Evolutionary conservation across 768 basidiomycete genomes (phyloP), one percentile per base, ranked within the genome.

Genomic region (Serendipita sp.): DNA sequence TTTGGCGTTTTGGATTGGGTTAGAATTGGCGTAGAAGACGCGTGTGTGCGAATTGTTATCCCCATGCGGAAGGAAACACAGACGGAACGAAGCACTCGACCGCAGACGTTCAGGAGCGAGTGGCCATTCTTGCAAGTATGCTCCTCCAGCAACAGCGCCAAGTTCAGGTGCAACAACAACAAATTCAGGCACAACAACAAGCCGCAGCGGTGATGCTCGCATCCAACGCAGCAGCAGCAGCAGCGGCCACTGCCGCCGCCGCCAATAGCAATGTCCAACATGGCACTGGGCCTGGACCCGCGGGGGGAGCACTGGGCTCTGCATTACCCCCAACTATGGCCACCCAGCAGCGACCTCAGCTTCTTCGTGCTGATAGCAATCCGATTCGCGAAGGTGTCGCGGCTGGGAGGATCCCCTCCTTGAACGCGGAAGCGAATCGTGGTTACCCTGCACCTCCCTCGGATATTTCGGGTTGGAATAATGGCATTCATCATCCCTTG

Each of bases 1-100:
- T 23, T 23, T 23, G 23, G 23, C 23, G 36, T 31, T 44, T 48
- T 58, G n/a, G 16, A 36, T 48, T 27, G 15, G 1, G 31, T 1
- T 60, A 69, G 68, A 92, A 92, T 72, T 92, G 89, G 89, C 79
- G 89, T 67, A 75, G 89, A 65, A 76, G 89, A 64, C 91, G 91
- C 73, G 90, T 92, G 65, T 92, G 89, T 75, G 89, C 91, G 77
- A 90, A 87, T 8, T 91, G 89, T 73, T 81, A 83, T 55, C 66
- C 63, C 27, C 63, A 64, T 67, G 89, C 89, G 11, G 89, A 91
- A 70, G 89, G 89, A 1, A 91, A 91, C 68, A 87, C 88, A 2
- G 89, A 91, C 72, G 90, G 87, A 2, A 88, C 91, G 69, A 60
- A 60, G 55, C 55, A 60, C 18, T 60, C 55, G 55, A 89, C 88